These are phyloP conservation scores for Ramalina peruviana DNA, from an alignment of 495 filamentous ascomycete species.

Conservation along the genomic window DNA sequence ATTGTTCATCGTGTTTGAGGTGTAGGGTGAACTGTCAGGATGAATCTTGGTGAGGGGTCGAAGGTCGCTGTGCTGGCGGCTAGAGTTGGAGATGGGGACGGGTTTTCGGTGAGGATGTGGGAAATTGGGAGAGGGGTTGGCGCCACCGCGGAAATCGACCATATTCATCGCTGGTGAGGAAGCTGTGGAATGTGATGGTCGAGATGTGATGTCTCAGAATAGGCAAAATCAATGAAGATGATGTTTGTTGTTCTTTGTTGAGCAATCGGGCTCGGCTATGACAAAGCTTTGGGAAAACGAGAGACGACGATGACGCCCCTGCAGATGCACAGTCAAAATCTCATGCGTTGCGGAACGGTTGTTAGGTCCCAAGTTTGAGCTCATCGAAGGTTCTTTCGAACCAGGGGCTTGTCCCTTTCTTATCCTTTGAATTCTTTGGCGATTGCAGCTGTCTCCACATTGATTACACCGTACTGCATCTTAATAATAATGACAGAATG, in stretches of 20 bases:
- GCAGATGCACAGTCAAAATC: background rate
- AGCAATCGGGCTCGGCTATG: background rate
- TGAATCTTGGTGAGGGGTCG: conserved; percentile 13
- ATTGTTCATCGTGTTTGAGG: background rate
- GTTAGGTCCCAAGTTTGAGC: too few species aligned
- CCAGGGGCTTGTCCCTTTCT: too few species aligned
- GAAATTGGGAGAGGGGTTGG: conserved; percentile 9
- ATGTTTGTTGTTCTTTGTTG: background rate
- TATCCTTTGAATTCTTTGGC: too few species aligned
- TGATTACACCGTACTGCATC: too few species aligned
- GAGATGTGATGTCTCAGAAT: background rate
- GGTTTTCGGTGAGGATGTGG: conserved; percentile 16
- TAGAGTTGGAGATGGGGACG: conserved; percentile 8
- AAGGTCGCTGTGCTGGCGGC: conserved; percentile 10
- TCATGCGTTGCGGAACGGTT: too few species aligned
- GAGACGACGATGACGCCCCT: background rate
- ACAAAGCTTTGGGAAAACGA: background rate
- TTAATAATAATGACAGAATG: too few species aligned
- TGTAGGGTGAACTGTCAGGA: conserved; percentile 4
- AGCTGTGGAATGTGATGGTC: background rate
- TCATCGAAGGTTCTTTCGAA: too few species aligned
- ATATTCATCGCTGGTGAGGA: conserved; percentile 8
- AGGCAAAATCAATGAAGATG: background rate
- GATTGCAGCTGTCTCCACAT: too few species aligned
- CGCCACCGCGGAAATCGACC: conserved; percentile 11